Conservation (phyloP, 169 alveolate species). For the Plasmodium gaboni region DNA sequence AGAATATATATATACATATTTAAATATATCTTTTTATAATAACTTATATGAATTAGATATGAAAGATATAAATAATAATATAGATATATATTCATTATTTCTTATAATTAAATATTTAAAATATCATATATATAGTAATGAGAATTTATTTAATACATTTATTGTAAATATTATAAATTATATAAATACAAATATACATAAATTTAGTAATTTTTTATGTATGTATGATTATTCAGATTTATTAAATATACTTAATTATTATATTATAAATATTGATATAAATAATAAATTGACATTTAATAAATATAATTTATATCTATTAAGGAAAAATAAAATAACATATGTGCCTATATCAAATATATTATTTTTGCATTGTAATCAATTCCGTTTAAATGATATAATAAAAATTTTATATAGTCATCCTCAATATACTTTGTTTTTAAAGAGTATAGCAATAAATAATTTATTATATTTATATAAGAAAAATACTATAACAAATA, state of each 20-base stretch:
- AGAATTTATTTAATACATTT: slow-evolving; percentile 26
- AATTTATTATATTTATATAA: slow-evolving; percentile 51
- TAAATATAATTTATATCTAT: slow-evolving; percentile 45
- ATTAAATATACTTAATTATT: slow-evolving; percentile 29
- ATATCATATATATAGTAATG: slow-evolving; percentile 32
- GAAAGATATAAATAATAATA: slow-evolving; percentile 40
- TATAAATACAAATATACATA: slow-evolving; percentile 30
- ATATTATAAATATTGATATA: slow-evolving; percentile 35
- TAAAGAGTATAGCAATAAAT: slow-evolving; percentile 38
- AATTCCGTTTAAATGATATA: slow-evolving; percentile 42
- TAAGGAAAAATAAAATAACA: slow-evolving; percentile 25
- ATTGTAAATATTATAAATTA: slow-evolving; percentile 30
- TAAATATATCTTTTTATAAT: slow-evolving; percentile 38
- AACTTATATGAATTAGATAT: slow-evolving; percentile 22
- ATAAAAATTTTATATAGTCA: slow-evolving; percentile 53
- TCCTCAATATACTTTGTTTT: slow-evolving; percentile 60
- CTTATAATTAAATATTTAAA: slow-evolving; percentile 29
- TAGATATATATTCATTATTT: slow-evolving; percentile 34
- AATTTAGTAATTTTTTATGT: slow-evolving; percentile 30
- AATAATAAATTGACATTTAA: slow-evolving; percentile 41
- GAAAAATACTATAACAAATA: slow-evolving; percentile 63
- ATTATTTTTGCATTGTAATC: slow-evolving; percentile 48
- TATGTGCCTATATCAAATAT: slow-evolving; percentile 63
- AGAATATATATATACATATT: slow-evolving; percentile 55
- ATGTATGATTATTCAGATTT: slow-evolving; percentile 34